Evolutionary conservation across 2,329 filamentous ascomycete species (phyloP), one percentile per base, ranked within the genome.

Genomic region (Hypocreales sp.): DNA sequence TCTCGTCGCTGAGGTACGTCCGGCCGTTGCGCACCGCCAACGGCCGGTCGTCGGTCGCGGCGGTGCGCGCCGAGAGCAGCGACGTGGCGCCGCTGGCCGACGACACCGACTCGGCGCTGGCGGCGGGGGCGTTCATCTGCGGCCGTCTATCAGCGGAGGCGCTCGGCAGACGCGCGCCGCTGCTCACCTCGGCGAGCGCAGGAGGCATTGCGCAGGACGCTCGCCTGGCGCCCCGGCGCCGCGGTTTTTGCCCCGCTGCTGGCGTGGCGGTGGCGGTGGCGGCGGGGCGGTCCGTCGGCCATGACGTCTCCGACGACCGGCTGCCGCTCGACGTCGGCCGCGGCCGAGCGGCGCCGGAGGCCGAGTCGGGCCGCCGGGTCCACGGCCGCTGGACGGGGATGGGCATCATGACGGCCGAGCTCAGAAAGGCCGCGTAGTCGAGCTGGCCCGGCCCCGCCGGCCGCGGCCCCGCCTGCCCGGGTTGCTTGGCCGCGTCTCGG

Each of bases 21-120:
- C 84, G 78, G 28, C 82, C 82, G 56, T 90, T 77, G 42, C 78
- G 74, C 36, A 75, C 57, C 38, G 79, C 57, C 42, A 86, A 79
- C 7, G 75, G 72, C 39, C 52, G 15, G 55, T 55, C 31, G 51
- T 53, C 14, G 55, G 50, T 51, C 53, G 64, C 60, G 24, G 58
- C 59, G 21, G 59, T 60, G 35, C 55, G 54, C 26, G 48, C 48
- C 31, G 56, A 58, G 29, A 51, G 59, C 28, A 51, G 44, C n/a
- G 55, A 49, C 7, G 55, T 51, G 35, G 47, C 48, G 29, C 52
- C 56, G 33, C 61, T 60, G 27, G 52, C 51, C 34, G 61, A 60
- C 27, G 60, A 64, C 31, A 60, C 38, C 41, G 56, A 61, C 28
- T 62, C 58, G 44, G 53, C 47, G 39, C 59, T 56, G 35, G 49